These are phyloP conservation scores for Diaporthe velutina DNA, from an alignment of 2,329 filamentous ascomycete species.

Conservation along the genomic window DNA sequence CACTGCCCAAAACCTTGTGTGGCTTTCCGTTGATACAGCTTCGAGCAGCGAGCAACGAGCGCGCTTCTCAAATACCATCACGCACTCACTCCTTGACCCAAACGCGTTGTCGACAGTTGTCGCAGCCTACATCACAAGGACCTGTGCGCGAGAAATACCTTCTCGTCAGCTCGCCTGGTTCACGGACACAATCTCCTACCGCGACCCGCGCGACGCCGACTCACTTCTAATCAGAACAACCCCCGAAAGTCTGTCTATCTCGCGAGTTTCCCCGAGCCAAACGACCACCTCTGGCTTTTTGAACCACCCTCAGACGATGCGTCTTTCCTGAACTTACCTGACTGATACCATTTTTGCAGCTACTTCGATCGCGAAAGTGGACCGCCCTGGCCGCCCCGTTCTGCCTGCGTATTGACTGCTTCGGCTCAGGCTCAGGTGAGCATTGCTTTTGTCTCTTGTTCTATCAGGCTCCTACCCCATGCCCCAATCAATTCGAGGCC, in stretches of 20 bases:
- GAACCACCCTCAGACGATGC: not conserved
- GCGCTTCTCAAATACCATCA: not conserved
- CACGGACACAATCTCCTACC: not conserved
- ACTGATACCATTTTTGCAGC: slow-evolving; percentile 8
- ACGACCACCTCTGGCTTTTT: not conserved
- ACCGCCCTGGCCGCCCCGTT: not conserved
- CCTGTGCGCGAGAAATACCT: not conserved
- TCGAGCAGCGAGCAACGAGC: not conserved
- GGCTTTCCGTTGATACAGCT: slow-evolving; percentile 19
- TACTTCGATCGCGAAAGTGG: not conserved
- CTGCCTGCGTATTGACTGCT: not conserved
- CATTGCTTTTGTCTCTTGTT: slow-evolving; percentile 9
- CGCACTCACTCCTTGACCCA: not conserved
- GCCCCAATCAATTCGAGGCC: not conserved
- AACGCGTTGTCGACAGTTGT: not conserved
- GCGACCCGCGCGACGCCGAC: not conserved
- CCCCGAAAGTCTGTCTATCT: slow-evolving; percentile 2
- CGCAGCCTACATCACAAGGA: not conserved
- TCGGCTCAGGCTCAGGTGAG: slow-evolving; percentile 20
- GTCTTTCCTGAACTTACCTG: not conserved
- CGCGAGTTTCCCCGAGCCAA: slow-evolving; percentile 1
- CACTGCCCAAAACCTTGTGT: slow-evolving; percentile 15
- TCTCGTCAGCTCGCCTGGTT: not conserved
- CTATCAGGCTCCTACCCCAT: not conserved
- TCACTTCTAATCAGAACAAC: not conserved